Base-by-base conservation (phyloP, 2,329 filamentous ascomycete species). In the Phialophora expanda region DNA sequence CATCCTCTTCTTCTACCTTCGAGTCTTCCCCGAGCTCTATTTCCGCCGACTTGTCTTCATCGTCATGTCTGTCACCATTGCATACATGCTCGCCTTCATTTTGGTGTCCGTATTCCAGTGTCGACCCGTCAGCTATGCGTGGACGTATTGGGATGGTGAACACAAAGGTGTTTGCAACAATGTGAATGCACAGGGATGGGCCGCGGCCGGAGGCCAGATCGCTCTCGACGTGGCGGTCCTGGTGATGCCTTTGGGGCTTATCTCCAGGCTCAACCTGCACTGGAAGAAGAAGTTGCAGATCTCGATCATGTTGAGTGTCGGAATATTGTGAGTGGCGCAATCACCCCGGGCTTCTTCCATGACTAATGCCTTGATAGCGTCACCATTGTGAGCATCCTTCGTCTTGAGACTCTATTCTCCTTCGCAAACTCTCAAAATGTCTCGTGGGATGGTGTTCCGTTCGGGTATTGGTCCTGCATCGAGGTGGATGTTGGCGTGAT, bases 201-300 rank as follows among this genome's bases (percentile, higher is more conserved):
- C 81, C 38, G 82, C 84, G 38, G 85, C 85, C 0, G 79, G 72
- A n/a, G 79, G 85, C 60, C 84, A 82, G 65, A 86, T 88, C 51
- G 74, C 74, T 0, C 75, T 85, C 24, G 85, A 87, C 65, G 11
- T 84, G 1, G 82, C 81, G 78, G 82, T 87, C 71, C 76, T 87
- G 20, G 78, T 75, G 0, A 75, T 87, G 3, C 85, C 86, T 0
- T 71, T 85, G 4, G 79, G 78, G 24, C 79, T 83, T 58, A 70
- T 86, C 72, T 74, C 26, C 63, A 73, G 53, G 51, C 66, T 67
- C 28, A 64, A 61, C 59, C 61, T 58, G 56, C 59, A 59, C 44
- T 68, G 60, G 66, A 81, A 78, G 69, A 84, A 82, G 74, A 85
- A 83, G 74, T 46, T 81, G 20, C 78, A 81, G n/a, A 78, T 85